Base-by-base conservation (phyloP, 139 green algal species). In the Tetradesmus lagerheimii region DNA sequence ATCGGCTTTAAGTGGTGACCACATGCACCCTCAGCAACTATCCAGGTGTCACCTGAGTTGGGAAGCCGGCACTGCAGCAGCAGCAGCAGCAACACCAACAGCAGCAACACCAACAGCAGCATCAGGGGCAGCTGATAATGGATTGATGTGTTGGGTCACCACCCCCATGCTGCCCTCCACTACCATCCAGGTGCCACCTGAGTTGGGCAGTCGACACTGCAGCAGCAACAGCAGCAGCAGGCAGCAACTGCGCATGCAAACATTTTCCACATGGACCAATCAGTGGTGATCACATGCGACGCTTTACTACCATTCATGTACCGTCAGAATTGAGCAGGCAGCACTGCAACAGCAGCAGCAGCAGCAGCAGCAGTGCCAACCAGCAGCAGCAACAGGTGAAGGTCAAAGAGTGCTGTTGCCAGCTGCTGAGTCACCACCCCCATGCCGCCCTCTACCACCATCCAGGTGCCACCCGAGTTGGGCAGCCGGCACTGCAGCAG, bases 231-330 rank as follows among this genome's bases (percentile, higher is more conserved):
- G 74, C 14, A 80, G 35, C 14, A 25, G 74, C 31, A 43, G n/a
- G n/a, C n/a, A n/a, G n/a, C n/a, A n/a, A n/a, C n/a, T n/a, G n/a
- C n/a, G n/a, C n/a, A n/a, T n/a, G n/a, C n/a, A n/a, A n/a, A n/a
- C n/a, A n/a, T n/a, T n/a, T n/a, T n/a, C n/a, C n/a, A n/a, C n/a
- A n/a, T n/a, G n/a, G n/a, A n/a, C n/a, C n/a, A n/a, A n/a, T n/a
- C n/a, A n/a, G n/a, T n/a, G n/a, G n/a, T n/a, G n/a, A n/a, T n/a
- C n/a, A n/a, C n/a, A n/a, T n/a, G n/a, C n/a, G n/a, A n/a, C n/a
- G n/a, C n/a, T n/a, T n/a, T 35, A 95, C 94, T 1, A 96, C 90
- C 93, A 94, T 95, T 93, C 94, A 96, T 0, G 94, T 95, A 31
- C 94, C 94, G 12, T 91, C 92, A 20, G 85, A 71, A 2, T 90